Percentiles rank a stretch among this genome's conserved stretches.
These are phyloP conservation scores for Colletotrichum sp. DNA, from an alignment of 2,329 filamentous ascomycete species.

Conservation along the genomic window DNA sequence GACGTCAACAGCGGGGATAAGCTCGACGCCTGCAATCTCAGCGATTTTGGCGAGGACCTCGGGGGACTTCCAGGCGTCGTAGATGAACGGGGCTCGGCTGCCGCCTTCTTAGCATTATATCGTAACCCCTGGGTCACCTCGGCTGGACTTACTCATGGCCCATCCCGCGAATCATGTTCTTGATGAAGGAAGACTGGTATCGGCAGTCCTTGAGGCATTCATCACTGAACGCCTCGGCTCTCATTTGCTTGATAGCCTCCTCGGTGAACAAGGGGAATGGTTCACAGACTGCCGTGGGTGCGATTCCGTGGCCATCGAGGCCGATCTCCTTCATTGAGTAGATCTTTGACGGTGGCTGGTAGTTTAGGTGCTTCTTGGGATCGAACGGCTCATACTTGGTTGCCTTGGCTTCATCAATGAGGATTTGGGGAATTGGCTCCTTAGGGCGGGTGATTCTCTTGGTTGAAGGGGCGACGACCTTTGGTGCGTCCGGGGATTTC, in stretches of 20 bases:
- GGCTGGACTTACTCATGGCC: constrained; percentile 49
- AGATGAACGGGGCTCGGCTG: neutral
- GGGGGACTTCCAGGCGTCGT: neutral
- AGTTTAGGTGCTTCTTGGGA: constrained; percentile 30
- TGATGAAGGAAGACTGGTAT: constrained; percentile 48
- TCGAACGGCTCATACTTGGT: neutral
- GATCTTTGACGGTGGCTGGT: constrained; percentile 52
- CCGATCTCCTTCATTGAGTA: constrained; percentile 68
- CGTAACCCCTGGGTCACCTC: rapidly evolving
- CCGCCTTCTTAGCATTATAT: neutral
- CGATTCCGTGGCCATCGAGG: constrained; percentile 62
- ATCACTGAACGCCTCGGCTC: constrained; percentile 62
- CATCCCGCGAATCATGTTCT: constrained; percentile 61
- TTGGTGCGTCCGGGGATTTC: neutral
- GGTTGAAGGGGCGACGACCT: neutral
- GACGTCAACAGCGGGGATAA: constrained; percentile 57
- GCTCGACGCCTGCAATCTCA: constrained; percentile 57
- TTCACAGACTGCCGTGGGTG: constrained; percentile 66
- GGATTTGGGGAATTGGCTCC: neutral
- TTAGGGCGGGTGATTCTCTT: neutral
- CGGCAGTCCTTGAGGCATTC: constrained; percentile 61
- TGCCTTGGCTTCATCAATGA: neutral
- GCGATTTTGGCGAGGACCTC: constrained; percentile 43
- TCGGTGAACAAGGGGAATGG: constrained; percentile 68
- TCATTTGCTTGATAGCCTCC: constrained; percentile 66